Percentiles rank a stretch among this genome's conserved stretches.
Conservation (phyloP, 495 filamentous ascomycete species). For the Eremomyces bilateralis region DNA sequence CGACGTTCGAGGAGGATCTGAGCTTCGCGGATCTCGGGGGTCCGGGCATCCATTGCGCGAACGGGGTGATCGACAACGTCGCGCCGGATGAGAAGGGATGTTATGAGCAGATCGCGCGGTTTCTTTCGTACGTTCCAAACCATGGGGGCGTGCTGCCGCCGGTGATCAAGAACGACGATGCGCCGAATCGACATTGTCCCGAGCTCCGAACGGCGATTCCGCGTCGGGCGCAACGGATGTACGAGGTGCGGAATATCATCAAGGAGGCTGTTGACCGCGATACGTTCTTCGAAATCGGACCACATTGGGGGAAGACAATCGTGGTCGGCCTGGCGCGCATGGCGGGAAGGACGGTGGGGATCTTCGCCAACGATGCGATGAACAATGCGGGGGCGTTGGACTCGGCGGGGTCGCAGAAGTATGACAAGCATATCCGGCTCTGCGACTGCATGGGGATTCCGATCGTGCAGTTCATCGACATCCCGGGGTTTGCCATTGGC, state of each 20-base stretch:
- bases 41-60: background rate
- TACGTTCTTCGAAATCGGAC: background rate
- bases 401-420: background rate
- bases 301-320: background rate
- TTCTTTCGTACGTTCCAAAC: background rate
- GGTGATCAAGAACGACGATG: background rate
- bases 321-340: background rate
- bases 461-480: background rate
- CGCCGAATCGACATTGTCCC: background rate
- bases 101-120: background rate
- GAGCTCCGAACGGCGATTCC: background rate
- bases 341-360: background rate
- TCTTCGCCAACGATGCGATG: background rate
- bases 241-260: background rate
- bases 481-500: background rate
- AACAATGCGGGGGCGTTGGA: background rate
- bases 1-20: background rate
- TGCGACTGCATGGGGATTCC: background rate
- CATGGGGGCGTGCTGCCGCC: background rate
- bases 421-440: background rate
- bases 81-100: background rate
- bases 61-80: background rate
- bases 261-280: background rate
- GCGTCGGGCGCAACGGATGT: background rate
- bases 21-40: background rate